These are phyloP conservation scores for Globisporangium apiculatum DNA, from an alignment of 352 stramenopile species.

Conservation along the genomic window DNA sequence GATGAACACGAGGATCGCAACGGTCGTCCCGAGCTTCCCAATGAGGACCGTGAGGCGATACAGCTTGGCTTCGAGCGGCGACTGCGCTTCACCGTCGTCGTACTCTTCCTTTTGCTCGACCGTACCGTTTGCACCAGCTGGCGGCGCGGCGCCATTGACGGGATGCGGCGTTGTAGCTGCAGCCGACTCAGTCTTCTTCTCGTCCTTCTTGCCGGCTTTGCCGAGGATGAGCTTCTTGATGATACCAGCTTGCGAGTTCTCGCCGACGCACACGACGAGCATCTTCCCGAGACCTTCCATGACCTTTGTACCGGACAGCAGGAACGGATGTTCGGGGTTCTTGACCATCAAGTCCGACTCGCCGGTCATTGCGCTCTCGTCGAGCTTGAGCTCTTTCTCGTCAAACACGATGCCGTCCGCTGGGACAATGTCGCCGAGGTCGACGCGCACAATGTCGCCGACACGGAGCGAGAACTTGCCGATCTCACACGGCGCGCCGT, in stretches of 20 bases:
- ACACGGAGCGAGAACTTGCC: constrained; percentile 80
- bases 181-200: constrained; percentile 28
- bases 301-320: constrained; percentile 92
- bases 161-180: constrained; percentile 1
- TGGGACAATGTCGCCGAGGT: constrained; percentile 85
- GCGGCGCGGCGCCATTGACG: constrained; percentile 14
- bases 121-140: constrained; percentile 75
- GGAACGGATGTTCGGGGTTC: constrained; percentile 82
- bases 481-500: constrained; percentile 51
- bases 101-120: constrained; percentile 60
- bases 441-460: constrained; percentile 82
- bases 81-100: constrained; percentile 47
- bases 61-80: constrained; percentile 83
- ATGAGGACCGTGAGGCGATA: constrained; percentile 79
- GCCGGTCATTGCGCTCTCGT: constrained; percentile 90
- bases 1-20: constrained; percentile 73
- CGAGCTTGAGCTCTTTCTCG: constrained; percentile 85
- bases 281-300: constrained; percentile 90
- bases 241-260: constrained; percentile 90
- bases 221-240: constrained; percentile 88
- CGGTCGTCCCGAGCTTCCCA: constrained; percentile 65
- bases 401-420: constrained; percentile 88
- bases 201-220: constrained; percentile 50
- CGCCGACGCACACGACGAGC: constrained; percentile 91
- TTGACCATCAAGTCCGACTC: constrained; percentile 89